A percentile compares a stretch with the other conserved stretches of the same genome.
Evolutionary conservation across 495 filamentous ascomycete species (phyloP).

Genomic region (Cercophora samala): DNA sequence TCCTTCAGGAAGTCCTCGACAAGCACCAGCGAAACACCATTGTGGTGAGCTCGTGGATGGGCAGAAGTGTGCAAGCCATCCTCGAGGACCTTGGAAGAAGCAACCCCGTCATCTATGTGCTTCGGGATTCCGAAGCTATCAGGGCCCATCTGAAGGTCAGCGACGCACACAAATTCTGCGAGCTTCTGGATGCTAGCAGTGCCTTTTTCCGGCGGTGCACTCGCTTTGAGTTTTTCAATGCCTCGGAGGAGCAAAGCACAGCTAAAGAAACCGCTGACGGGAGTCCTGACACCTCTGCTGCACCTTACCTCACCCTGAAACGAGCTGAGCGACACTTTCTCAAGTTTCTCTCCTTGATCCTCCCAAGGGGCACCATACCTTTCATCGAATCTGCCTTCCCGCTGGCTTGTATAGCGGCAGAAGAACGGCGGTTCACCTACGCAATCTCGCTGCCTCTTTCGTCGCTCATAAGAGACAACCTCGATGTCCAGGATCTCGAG

Average conservation of each 20-base stretch:
- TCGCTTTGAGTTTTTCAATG: conserved; percentile 72
- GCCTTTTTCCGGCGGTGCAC: conserved; percentile 58
- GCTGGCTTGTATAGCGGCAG: conserved; percentile 57
- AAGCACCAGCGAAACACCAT: conserved; percentile 58
- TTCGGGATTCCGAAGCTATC: conserved; percentile 60
- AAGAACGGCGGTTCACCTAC: conserved; percentile 61
- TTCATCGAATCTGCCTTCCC: conserved; percentile 65
- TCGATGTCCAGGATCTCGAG: conserved; percentile 59
- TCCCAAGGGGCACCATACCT: conserved; percentile 50
- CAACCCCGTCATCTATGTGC: conserved; percentile 65
- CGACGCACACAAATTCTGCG: conserved; percentile 49
- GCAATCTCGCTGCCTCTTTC: conserved; percentile 60
- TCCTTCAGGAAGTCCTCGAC: conserved; percentile 59
- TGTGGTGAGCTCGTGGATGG: conserved; percentile 61
- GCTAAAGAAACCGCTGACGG: conserved; percentile 7
- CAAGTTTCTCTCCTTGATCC: conserved; percentile 60
- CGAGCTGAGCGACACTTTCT: conserved; percentile 70
- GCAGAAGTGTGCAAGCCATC: conserved; percentile 51
- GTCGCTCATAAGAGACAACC: conserved; percentile 43
- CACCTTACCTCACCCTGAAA: conserved; percentile 66
- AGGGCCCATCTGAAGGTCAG: conserved; percentile 55
- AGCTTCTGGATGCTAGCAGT: conserved; percentile 46
- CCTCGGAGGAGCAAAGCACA: conserved; percentile 42
- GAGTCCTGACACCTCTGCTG: conserved; percentile 45
- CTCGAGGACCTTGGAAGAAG: conserved; percentile 52